Evolutionary conservation across 1,284 basidiomycete genomes (phyloP), one percentile per base, ranked within the genome.

Genomic region (Microbotryum violaceum): DNA sequence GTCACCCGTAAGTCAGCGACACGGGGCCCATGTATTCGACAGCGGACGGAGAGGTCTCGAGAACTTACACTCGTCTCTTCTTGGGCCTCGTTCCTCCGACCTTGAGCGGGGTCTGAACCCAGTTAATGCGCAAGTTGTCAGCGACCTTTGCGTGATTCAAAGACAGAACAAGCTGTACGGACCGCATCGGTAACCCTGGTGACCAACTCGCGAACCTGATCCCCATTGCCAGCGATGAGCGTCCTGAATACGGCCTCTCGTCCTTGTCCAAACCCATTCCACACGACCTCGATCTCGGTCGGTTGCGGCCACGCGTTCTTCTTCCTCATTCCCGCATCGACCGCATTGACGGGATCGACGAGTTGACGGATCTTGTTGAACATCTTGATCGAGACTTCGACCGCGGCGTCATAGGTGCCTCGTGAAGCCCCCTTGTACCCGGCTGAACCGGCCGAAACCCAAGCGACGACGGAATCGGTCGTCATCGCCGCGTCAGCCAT

Each of bases 201-300:
- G 29, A 77, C 72, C 29, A 75, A 47, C 10, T 48, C 21, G 53
- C 74, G 68, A 4, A 74, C 70, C 8, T 49, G 44, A 31, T 73
- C 71, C 18, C 75, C 75, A 55, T 75, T 73, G 6, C 66, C 68
- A 2, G 73, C 71, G 65, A 74, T 64, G 56, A 78, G 57, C 0
- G 75, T 75, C 18, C 75, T 57, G 56, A 72, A 74, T 4, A 77
- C 72, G 12, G 77, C 77, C 53, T 77, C 77, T 27, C 77, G 66
- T 6, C 77, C 77, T 69, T 74, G 73, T 0, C 77, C 77, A 48
- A 77, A 77, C 2, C 76, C 76, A 48, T 76, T 76, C 69, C 71
- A 75, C 23, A 76, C 65, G 46, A 77, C 62, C 54, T 76, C 74
- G 53, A 78, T 51, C 46, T 72, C 68, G 2, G 66, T 63, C 47